Evolutionary conservation across 2,329 filamentous ascomycete species (phyloP).

Genomic region (Pestalotiopsis sp.): DNA sequence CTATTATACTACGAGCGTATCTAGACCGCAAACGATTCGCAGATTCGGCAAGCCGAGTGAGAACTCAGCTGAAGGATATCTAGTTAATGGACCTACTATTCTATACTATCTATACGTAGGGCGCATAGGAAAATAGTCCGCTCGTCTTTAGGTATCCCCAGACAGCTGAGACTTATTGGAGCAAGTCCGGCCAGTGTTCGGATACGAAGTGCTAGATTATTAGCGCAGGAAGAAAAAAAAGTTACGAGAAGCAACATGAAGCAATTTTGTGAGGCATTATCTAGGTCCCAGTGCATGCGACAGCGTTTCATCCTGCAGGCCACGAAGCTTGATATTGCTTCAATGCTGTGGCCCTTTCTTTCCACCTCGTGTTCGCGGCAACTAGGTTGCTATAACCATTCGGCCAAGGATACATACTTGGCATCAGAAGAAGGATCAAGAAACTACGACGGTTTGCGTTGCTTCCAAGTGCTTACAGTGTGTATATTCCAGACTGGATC

Average conservation of each 20-base stretch:
- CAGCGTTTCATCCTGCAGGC: background rate
- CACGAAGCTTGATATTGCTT: background rate
- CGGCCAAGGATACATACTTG: too few species aligned
- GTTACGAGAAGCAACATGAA: background rate
- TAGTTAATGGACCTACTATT: background rate
- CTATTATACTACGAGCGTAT: background rate
- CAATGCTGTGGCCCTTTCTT: background rate
- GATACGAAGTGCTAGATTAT: background rate
- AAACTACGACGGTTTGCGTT: background rate
- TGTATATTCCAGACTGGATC: background rate
- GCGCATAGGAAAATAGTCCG: background rate
- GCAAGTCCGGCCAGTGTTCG: background rate
- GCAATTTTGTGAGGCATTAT: background rate
- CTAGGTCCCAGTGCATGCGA: background rate
- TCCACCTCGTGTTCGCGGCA: background rate
- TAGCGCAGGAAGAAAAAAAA: background rate
- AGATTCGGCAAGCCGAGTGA: background rate
- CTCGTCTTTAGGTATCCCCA: background rate
- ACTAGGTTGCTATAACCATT: background rate
- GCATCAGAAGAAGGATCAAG: too few species aligned
- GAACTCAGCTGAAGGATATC: background rate
- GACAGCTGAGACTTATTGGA: background rate
- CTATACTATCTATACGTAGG: background rate
- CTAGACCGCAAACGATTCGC: background rate
- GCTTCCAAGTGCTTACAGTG: background rate